These are phyloP conservation scores for Cinnamomum micranthum DNA, from an alignment of 164 flowering plant species.

Conservation along the genomic window DNA sequence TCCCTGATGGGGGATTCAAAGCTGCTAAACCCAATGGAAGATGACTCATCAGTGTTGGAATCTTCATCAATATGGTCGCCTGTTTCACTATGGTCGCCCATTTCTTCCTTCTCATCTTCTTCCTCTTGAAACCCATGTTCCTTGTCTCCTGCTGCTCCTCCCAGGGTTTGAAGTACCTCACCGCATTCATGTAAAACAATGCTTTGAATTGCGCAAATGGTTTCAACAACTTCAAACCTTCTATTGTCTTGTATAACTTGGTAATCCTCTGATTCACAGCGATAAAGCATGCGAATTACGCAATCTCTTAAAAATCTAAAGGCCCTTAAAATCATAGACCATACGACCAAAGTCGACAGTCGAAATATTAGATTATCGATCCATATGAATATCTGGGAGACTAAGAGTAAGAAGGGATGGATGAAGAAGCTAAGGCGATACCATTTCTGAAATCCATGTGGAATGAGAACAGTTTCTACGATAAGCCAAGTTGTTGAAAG, in stretches of 20 bases:
- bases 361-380: conserved; percentile 14
- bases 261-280: neutral
- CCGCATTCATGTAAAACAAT: neutral
- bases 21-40: neutral
- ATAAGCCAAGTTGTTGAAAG: conserved; percentile 42
- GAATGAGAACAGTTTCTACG: conserved; percentile 35
- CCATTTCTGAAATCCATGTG: conserved; percentile 44
- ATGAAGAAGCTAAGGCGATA: conserved; percentile 44
- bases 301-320: conserved; percentile 4
- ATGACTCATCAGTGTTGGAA: neutral
- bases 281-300: neutral
- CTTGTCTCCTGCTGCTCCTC: conserved; percentile 1
- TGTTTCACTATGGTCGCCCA: neutral
- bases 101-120: conserved; percentile 2
- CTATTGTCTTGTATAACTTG: conserved; percentile 9
- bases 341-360: conserved; percentile 10
- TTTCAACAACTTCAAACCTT: conserved; percentile 11
- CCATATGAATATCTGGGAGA: conserved; percentile 43
- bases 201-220: conserved; percentile 8
- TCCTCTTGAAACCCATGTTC: conserved; percentile 1
- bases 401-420: conserved; percentile 38
- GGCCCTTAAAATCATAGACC: conserved; percentile 7
- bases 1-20: conserved; percentile 1
- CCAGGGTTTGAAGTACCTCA: neutral
- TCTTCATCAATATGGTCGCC: neutral